Conservation (phyloP, 306 rosid genomes). For the Trifolium repens region DNA sequence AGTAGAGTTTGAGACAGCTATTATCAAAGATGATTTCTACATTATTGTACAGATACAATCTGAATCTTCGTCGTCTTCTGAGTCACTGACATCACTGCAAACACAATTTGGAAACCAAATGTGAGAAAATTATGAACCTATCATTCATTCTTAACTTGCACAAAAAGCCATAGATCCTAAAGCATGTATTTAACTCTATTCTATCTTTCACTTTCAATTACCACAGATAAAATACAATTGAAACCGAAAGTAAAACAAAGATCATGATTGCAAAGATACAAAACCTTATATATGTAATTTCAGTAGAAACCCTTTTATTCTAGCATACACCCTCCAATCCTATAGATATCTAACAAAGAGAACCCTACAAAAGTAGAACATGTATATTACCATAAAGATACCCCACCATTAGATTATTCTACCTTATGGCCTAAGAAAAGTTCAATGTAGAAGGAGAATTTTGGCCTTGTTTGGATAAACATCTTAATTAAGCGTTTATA, state of each 20-base stretch:
- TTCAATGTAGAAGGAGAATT: neutral
- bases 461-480: neutral
- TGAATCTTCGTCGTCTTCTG: slow-evolving; percentile 73
- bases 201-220: too few species aligned
- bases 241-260: too few species aligned
- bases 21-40: slow-evolving; percentile 57
- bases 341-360: neutral
- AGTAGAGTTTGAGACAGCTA: slow-evolving; percentile 53
- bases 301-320: too few species aligned
- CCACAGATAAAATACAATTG: too few species aligned
- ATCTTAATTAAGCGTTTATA: neutral
- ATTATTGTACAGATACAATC: slow-evolving; percentile 82
- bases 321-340: slow-evolving; percentile 4
- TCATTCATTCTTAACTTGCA: slow-evolving; percentile 15
- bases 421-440: slow-evolving; percentile 7
- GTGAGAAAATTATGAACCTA: slow-evolving; percentile 29
- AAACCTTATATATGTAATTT: too few species aligned
- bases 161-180: neutral
- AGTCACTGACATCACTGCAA: slow-evolving; percentile 82
- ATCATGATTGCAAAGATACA: too few species aligned
- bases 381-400: slow-evolving; percentile 14
- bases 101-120: slow-evolving; percentile 43
- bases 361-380: slow-evolving; percentile 7
- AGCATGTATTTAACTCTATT: too few species aligned
- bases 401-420: slow-evolving; percentile 12